Evolutionary conservation across 108 stramenopile genomes (phyloP), one percentile per base, ranked within the genome.

Genomic region (Discostella pseudostelligera): DNA sequence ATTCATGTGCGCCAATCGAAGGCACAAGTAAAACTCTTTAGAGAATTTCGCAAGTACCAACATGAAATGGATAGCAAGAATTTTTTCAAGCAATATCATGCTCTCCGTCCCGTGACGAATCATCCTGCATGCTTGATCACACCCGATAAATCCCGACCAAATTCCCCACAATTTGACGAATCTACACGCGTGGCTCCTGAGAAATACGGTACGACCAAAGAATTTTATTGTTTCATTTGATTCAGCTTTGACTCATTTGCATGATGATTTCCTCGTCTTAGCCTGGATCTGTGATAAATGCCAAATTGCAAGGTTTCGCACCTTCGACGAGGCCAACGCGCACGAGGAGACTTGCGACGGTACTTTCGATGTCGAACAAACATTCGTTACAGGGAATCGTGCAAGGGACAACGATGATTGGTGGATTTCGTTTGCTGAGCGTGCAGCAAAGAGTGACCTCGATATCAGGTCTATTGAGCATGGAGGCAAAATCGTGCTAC

Each of bases 1-100:
- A 72, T 91, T 39, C 80, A 87, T 73, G 59, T 88, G 12, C 70
- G 50, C 50, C 90, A 82, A 42, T 81, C 83, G 19, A 82, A 81
- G 57, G 22, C 71, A 2, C 90, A 91, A 62, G 47, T 58, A 11
- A 70, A 72, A 19, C 67, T 91, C 12, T 87, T 87, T 56, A 62
- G 70, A 19, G 72, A 67, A 28, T 89, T 74, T 53, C 51, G 46
- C 8, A 59, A 65, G 35, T 81, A 62, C 49, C 48, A 76, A 53
- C 59, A 60, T 16, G 40, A 51, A 42, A 53, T 28, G 16, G 56
- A 69, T n/a, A 26, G 64, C 1, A 84, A 65, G 10, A 72, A 69
- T 36, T 89, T 87, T 57, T 79, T 84, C 37, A 56, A 81, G 16
- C 74, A 70, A 40, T 84, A 74, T 47, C 69, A 65, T 47, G 68